phyloP scores from a whole-genome alignment of 1,139 yeast genomes.

The Lodderomyces orthopsilosis region DNA sequence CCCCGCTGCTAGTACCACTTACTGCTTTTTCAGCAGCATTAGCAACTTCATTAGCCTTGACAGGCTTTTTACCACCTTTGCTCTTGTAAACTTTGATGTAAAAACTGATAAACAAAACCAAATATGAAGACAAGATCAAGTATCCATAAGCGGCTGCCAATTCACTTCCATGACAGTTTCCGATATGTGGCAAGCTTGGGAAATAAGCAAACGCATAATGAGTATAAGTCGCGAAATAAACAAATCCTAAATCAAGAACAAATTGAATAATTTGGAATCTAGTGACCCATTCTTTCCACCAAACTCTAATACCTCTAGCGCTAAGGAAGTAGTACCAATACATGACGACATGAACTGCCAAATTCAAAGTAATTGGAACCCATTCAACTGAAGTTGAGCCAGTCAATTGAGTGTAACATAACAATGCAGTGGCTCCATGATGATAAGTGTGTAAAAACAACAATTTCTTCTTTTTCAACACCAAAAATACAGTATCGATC shows the following conservation, averaged over 20 bases:
- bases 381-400: slow-evolving; percentile 92
- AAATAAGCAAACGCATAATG: slow-evolving; percentile 64
- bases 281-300: slow-evolving; percentile 99
- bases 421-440: slow-evolving; percentile 96
- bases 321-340: slow-evolving; percentile 96
- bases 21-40: slow-evolving; percentile 20
- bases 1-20: slow-evolving; percentile 6
- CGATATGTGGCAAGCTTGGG: slow-evolving; percentile 66
- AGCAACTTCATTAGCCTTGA: slow-evolving; percentile 12
- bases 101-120: slow-evolving; percentile 88
- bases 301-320: slow-evolving; percentile 90
- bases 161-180: slow-evolving; percentile 90
- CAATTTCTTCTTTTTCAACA: slow-evolving; percentile 85
- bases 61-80: slow-evolving; percentile 23
- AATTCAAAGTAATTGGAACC: slow-evolving; percentile 89
- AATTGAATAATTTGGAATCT: slow-evolving; percentile 94
- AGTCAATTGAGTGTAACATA: slow-evolving; percentile 90
- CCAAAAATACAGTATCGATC: slow-evolving; percentile 87
- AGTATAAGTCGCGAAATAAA: slow-evolving; percentile 89
- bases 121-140: slow-evolving; percentile 82
- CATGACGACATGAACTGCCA: slow-evolving; percentile 95
- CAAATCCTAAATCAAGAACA: slow-evolving; percentile 82
- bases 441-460: slow-evolving; percentile 93
- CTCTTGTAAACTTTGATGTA: slow-evolving; percentile 81
- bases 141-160: slow-evolving; percentile 91